Evolutionary conservation across 2,329 filamentous ascomycete species (phyloP).

Genomic region (Cercospora sesami): DNA sequence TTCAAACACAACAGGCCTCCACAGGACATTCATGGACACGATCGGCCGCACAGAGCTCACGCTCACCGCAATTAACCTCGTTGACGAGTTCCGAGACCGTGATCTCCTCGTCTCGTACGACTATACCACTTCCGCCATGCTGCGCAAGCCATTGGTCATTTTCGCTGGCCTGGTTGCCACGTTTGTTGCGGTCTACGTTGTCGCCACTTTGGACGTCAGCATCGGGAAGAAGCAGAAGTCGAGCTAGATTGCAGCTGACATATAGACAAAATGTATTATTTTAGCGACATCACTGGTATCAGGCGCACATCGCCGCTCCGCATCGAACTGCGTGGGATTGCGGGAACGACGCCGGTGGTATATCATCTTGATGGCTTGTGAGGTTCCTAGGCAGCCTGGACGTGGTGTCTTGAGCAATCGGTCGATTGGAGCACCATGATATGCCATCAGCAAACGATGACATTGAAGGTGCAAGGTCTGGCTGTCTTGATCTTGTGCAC

Average conservation of each 20-base stretch:
- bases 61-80: conserved; percentile 79
- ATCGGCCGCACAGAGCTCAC: conserved; percentile 79
- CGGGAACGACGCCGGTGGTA: background rate
- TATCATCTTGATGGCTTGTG: background rate
- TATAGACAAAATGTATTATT: conserved; percentile 19
- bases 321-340: background rate
- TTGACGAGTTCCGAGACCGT: conserved; percentile 84
- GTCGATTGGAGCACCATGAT: background rate
- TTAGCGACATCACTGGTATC: background rate
- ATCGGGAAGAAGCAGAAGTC: conserved; percentile 55
- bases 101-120: conserved; percentile 87
- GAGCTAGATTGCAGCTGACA: conserved; percentile 16
- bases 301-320: background rate
- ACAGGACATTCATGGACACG: conserved; percentile 93
- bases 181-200: conserved; percentile 70
- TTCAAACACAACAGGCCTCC: conserved; percentile 60
- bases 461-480: background rate
- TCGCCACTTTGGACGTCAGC: conserved; percentile 78
- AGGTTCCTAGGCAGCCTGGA: background rate
- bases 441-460: background rate
- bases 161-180: conserved; percentile 71
- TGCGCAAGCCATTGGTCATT: conserved; percentile 84
- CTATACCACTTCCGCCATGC: conserved; percentile 68
- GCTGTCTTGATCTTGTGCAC: background rate
- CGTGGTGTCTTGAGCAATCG: background rate